These are phyloP conservation scores for Solanum chaucha DNA, from an alignment of 257 asterid genomes.

Conservation along the genomic window DNA sequence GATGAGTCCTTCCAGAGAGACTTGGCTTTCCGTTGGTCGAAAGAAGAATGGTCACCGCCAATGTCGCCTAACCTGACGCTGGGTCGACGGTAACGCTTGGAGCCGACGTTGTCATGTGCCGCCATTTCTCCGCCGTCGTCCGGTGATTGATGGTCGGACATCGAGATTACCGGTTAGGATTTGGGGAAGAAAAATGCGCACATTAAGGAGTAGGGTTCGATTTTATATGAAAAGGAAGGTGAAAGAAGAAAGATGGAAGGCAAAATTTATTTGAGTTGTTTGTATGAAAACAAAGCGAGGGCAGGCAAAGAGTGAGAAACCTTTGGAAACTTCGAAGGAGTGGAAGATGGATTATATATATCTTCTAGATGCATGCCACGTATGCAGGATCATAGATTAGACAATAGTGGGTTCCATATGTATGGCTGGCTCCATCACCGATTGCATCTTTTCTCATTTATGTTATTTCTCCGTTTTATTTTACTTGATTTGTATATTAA, in stretches of 20 bases:
- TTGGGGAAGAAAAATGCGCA: neutral
- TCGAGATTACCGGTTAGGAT: neutral
- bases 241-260: neutral
- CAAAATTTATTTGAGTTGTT: neutral
- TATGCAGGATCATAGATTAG: neutral
- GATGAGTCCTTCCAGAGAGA: neutral
- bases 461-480: neutral
- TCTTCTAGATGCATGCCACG: neutral
- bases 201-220: neutral
- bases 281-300: neutral
- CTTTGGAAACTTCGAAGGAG: neutral
- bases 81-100: constrained; percentile 15
- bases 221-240: neutral
- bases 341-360: neutral
- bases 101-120: neutral
- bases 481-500: no score
- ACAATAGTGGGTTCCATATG: neutral
- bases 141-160: neutral
- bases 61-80: constrained; percentile 13
- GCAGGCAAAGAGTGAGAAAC: neutral
- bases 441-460: neutral
- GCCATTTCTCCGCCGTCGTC: neutral
- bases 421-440: neutral
- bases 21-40: neutral
- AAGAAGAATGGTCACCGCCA: neutral